Conservation (phyloP, 768 basidiomycete species). For the Auriscalpium microsporum region DNA sequence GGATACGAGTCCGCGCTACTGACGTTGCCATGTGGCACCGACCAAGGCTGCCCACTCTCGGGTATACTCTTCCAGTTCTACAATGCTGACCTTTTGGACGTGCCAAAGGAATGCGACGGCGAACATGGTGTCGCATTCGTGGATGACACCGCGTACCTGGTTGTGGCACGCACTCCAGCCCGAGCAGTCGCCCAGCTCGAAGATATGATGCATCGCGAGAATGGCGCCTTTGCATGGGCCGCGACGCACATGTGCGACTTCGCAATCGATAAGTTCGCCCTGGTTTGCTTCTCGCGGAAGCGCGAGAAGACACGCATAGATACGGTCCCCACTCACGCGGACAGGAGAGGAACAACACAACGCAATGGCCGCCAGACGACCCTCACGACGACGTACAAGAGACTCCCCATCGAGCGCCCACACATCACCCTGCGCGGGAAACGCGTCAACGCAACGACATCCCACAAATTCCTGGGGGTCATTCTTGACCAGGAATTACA, state of each 20-base stretch:
- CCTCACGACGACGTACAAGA: not conserved
- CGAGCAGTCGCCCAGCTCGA: too few relatives aligned
- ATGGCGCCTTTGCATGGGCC: too few relatives aligned
- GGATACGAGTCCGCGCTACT: slow-evolving; percentile 9
- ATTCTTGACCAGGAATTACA: slow-evolving; percentile 22
- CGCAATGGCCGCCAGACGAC: not conserved
- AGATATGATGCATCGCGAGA: too few relatives aligned
- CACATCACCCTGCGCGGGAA: not conserved
- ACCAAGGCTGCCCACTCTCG: not conserved
- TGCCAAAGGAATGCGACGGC: not conserved
- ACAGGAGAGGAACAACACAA: slow-evolving; percentile 12
- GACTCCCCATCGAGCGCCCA: not conserved
- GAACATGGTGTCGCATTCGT: too few relatives aligned
- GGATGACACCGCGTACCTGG: too few relatives aligned
- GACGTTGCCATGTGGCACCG: not conserved
- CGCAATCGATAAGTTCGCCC: too few relatives aligned
- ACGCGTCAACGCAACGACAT: slow-evolving; percentile 3
- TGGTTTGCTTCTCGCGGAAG: slow-evolving; percentile 16
- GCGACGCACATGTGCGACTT: too few relatives aligned
- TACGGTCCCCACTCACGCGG: slow-evolving; percentile 6
- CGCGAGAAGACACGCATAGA: not conserved
- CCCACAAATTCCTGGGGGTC: slow-evolving; percentile 23
- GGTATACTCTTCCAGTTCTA: not conserved
- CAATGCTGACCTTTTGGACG: not conserved
- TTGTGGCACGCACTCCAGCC: too few relatives aligned